Conservation (phyloP, 257 asterid species). For the Petunia axillaris region DNA sequence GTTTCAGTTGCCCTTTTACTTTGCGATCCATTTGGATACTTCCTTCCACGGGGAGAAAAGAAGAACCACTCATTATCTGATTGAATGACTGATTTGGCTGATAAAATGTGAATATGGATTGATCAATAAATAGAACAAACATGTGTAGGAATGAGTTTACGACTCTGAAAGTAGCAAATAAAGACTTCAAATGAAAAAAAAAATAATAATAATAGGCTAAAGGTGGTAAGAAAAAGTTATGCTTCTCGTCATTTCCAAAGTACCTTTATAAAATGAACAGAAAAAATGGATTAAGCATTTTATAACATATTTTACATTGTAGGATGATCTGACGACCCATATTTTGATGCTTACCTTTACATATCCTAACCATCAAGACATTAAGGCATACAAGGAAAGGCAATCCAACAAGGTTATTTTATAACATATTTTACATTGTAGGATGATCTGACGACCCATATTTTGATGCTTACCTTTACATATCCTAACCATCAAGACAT, state of each 20-base stretch:
- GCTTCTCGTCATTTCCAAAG: neutral
- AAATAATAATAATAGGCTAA: neutral
- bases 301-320: neutral
- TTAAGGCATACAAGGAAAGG: neutral
- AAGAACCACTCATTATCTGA: conserved; percentile 94
- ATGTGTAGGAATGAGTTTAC: neutral
- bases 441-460: neutral
- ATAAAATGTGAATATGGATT: conserved; percentile 19
- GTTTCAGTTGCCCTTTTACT: conserved; percentile 76
- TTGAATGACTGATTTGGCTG: conserved; percentile 63
- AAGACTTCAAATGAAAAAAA: neutral
- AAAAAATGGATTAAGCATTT: neutral
- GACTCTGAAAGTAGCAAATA: neutral
- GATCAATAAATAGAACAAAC: conserved; percentile 17
- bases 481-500: neutral
- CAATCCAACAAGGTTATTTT: too few species aligned
- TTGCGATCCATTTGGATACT: conserved; percentile 91
- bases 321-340: neutral
- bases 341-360: neutral
- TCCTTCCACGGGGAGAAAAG: conserved; percentile 83
- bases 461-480: neutral
- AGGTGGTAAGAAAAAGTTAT: neutral
- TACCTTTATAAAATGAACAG: neutral
- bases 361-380: neutral
- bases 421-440: neutral